A percentile compares a stretch with the other conserved stretches of the same genome.
These are phyloP conservation scores for Chlamydomonas asymmetrica DNA, from an alignment of 139 green algal genomes.

Conservation along the genomic window DNA sequence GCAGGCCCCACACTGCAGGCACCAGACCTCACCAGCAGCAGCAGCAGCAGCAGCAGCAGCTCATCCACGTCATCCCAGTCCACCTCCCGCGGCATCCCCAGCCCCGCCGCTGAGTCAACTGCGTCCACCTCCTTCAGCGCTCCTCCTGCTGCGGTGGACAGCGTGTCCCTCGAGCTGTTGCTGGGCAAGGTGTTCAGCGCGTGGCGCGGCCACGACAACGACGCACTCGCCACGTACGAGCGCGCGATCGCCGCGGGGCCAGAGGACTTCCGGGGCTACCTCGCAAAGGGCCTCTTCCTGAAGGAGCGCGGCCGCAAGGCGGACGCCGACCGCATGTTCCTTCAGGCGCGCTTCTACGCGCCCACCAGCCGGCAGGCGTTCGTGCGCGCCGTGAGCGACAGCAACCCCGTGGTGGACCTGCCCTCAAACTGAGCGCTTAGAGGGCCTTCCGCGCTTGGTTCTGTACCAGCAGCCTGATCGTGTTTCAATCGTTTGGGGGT, in stretches of 20 bases:
- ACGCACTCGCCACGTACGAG: conserved; percentile 53
- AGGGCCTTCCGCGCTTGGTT: no score
- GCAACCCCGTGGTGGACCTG: conserved; percentile 22
- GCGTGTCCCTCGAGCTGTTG: conserved; percentile 47
- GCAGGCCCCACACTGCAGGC: conserved; percentile 4
- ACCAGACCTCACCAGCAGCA: not conserved
- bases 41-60: no score
- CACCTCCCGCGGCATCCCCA: not conserved
- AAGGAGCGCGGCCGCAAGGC: conserved; percentile 52
- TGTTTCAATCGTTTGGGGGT: no score
- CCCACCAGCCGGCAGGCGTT: conserved; percentile 49
- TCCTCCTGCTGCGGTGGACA: conserved; percentile 33
- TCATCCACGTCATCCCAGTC: not conserved
- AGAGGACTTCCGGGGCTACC: conserved; percentile 57
- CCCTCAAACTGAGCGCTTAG: no score
- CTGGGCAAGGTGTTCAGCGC: conserved; percentile 51
- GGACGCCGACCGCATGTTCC: conserved; percentile 62
- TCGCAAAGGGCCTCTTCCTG: conserved; percentile 60
- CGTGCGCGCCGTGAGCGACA: conserved; percentile 31
- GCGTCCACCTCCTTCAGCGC: conserved; percentile 10
- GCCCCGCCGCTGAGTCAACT: not conserved
- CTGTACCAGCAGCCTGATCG: no score
- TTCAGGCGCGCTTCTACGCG: conserved; percentile 62
- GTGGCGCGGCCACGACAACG: conserved; percentile 58
- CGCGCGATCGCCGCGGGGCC: conserved; percentile 16